These are phyloP conservation scores for Phialocephala sp. DNA, from an alignment of 2,329 filamentous ascomycete species.

Conservation along the genomic window DNA sequence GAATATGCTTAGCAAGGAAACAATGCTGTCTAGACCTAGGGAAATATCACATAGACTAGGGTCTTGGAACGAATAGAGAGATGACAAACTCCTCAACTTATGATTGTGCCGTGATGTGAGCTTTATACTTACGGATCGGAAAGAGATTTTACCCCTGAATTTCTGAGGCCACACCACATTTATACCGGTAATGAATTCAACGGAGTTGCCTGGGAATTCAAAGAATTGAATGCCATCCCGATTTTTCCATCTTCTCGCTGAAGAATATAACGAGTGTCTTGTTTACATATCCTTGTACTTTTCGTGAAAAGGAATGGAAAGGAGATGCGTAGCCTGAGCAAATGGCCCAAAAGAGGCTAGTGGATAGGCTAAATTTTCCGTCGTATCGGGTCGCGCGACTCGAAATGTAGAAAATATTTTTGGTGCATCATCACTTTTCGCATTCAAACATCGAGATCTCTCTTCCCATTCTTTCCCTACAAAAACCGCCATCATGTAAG, in stretches of 20 bases:
- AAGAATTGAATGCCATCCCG: neutral
- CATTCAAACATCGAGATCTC: slow-evolving; percentile 20
- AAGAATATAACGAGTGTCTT: slow-evolving; percentile 1
- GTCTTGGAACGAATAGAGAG: slow-evolving; percentile 1
- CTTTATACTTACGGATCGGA: neutral
- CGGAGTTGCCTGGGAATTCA: neutral
- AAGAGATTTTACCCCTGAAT: neutral
- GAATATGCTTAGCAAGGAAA: slow-evolving; percentile 4
- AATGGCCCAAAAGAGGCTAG: slow-evolving; percentile 20
- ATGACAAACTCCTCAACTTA: neutral
- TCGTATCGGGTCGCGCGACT: slow-evolving; percentile 2
- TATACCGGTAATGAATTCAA: neutral
- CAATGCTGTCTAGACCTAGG: slow-evolving; percentile 1
- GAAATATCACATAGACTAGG: slow-evolving; percentile 1
- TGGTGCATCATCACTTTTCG: slow-evolving; percentile 24
- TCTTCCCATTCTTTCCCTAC: slow-evolving; percentile 24
- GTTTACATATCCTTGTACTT: slow-evolving; percentile 8
- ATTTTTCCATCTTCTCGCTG: neutral
- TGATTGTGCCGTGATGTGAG: neutral
- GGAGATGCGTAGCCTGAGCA: slow-evolving; percentile 8
- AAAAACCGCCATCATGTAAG: slow-evolving; percentile 38
- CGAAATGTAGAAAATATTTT: slow-evolving; percentile 21
- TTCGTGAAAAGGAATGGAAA: slow-evolving; percentile 13
- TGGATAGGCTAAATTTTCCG: slow-evolving; percentile 10
- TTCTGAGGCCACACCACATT: neutral